Evolutionary conservation across 306 rosid species (phyloP).

Genomic region (Cyclanthera cordifolia): DNA sequence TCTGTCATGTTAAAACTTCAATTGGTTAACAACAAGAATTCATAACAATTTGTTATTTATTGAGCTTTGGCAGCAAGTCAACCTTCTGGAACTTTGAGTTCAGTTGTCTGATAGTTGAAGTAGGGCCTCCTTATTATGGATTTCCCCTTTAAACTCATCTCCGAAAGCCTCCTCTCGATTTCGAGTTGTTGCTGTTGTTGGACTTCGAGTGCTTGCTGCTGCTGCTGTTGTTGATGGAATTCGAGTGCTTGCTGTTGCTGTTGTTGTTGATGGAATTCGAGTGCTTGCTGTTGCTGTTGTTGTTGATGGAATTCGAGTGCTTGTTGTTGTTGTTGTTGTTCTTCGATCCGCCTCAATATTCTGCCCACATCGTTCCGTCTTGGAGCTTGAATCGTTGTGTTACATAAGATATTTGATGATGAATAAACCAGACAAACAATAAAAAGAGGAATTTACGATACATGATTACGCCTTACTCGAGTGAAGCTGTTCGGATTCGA

Average conservation of each 20-base stretch:
- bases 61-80: neutral
- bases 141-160: conserved; percentile 25
- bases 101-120: conserved; percentile 31
- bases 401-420: neutral
- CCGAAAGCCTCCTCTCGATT: conserved; percentile 37
- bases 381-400: conserved; percentile 26
- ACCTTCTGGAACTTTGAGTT: conserved; percentile 33
- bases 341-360: conserved; percentile 41
- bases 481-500: conserved; percentile 32
- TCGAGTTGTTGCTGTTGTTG: too few species aligned
- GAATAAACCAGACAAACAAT: neutral
- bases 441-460: neutral
- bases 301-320: conserved; percentile 16
- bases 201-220: conserved; percentile 15
- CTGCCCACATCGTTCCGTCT: conserved; percentile 31
- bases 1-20: conserved; percentile 25
- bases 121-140: conserved; percentile 20
- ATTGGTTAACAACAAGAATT: neutral
- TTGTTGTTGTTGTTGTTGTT: conserved; percentile 23
- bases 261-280: conserved; percentile 34
- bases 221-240: too few species aligned
- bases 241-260: conserved; percentile 23
- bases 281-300: neutral
- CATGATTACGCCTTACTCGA: conserved; percentile 32
- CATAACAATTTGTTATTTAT: neutral